Evolutionary conservation across 2,329 filamentous ascomycete species (phyloP).

Genomic region (Nakataea oryzae): DNA sequence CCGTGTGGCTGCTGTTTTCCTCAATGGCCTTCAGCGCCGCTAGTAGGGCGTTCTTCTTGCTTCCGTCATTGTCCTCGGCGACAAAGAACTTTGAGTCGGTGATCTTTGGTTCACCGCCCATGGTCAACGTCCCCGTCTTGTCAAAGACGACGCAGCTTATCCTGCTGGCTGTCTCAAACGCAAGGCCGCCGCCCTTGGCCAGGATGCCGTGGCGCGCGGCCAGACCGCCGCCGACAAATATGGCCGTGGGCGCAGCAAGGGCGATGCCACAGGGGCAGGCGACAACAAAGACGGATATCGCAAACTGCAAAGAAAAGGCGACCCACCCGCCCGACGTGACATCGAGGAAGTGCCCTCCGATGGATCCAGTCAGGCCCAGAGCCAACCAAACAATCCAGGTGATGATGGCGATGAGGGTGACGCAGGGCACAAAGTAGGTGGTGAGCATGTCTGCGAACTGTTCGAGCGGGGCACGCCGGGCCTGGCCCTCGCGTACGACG

Average conservation of each 20-base stretch:
- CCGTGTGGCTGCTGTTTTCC: slow-evolving; percentile 62
- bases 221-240: slow-evolving; percentile 73
- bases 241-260: slow-evolving; percentile 74
- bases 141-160: slow-evolving; percentile 77
- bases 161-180: slow-evolving; percentile 73
- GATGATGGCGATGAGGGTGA: slow-evolving; percentile 56
- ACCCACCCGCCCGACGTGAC: slow-evolving; percentile 52
- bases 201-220: slow-evolving; percentile 73
- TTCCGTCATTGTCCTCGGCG: not conserved
- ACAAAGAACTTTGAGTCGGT: slow-evolving; percentile 33
- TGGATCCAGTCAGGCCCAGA: slow-evolving; percentile 46
- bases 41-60: slow-evolving; percentile 22
- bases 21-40: slow-evolving; percentile 52
- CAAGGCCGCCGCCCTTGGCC: slow-evolving; percentile 75
- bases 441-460: slow-evolving; percentile 64
- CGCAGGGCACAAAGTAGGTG: slow-evolving; percentile 65
- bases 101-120: slow-evolving; percentile 61
- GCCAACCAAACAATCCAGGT: slow-evolving; percentile 66
- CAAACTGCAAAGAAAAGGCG: slow-evolving; percentile 69
- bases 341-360: slow-evolving; percentile 47
- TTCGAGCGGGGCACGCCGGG: slow-evolving; percentile 65
- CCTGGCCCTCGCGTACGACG: slow-evolving; percentile 68
- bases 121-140: slow-evolving; percentile 77
- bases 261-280: slow-evolving; percentile 79
- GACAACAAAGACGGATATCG: slow-evolving; percentile 79